A percentile compares a stretch with the other conserved stretches of the same genome.
These are phyloP conservation scores for Quercus engelmannii DNA, from an alignment of 306 rosid genomes.

Conservation along the genomic window DNA sequence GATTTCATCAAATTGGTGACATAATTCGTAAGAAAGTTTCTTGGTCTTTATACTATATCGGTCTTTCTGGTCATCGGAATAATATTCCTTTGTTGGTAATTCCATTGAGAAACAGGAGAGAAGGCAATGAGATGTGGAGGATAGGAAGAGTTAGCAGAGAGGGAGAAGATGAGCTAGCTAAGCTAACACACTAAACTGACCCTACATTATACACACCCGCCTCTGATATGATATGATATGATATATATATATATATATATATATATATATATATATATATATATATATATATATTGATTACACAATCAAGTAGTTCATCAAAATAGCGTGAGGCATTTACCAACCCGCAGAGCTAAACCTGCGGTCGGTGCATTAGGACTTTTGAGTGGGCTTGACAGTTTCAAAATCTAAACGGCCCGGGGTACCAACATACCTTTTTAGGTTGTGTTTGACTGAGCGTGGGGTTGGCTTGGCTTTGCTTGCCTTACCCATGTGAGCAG, in stretches of 20 bases:
- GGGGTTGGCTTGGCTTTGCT: neutral
- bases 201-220: neutral
- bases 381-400: neutral
- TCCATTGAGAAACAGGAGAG: constrained; percentile 20
- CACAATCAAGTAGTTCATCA: neutral
- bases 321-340: neutral
- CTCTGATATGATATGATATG: neutral
- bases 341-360: neutral
- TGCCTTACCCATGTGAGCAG: constrained; percentile 7
- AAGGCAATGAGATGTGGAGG: neutral
- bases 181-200: neutral
- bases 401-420: neutral
- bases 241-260: no score
- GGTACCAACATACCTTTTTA: neutral
- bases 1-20: constrained; percentile 10
- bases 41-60: constrained; percentile 26
- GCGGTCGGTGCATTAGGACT: constrained; percentile 10
- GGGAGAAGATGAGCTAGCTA: neutral
- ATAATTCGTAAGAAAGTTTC: constrained; percentile 29
- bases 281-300: no score
- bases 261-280: no score
- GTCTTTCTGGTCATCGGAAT: neutral
- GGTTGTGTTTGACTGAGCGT: neutral
- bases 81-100: neutral
- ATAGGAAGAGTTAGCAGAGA: no score